Evolutionary conservation across 2,329 filamentous ascomycete species (phyloP), one percentile per base, ranked within the genome.

Genomic region (Bipolaris victoriae): DNA sequence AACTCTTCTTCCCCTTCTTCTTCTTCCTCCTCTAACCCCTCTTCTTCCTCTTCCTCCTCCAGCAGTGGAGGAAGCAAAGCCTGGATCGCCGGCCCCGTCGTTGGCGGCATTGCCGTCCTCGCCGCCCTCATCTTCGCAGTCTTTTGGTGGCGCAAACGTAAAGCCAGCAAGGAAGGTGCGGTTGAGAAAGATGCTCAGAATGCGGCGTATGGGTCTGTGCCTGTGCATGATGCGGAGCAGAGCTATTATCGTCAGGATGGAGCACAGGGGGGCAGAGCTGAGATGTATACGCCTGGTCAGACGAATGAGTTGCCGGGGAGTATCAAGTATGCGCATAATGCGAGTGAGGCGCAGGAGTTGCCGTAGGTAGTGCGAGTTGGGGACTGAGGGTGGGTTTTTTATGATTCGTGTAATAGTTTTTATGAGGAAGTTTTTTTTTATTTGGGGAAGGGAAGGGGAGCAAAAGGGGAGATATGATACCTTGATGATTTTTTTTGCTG

Each of bases 11-110:
- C 11, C 3, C 2, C 16, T 16, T 16, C 59, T 7, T 59, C 58
- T 1, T 55, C 44, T 15, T 48, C 37, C 20, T 15, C 45, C 35
- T 26, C 53, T 13, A 37, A 39, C 47, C 16, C 16, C 16, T 43
- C 43, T 3, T 6, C 24, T 3, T 5, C 10, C 3, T 1, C 16
- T 16, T 16, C 16, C 16, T 16, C 16, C 16, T 16, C 16, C 16
- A 16, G 16, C 16, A 16, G 16, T 16, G 16, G 16, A 16, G 16
- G 16, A 16, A 20, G 45, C 29, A 70, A 68, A 54, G 69, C 70
- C 10, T 72, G 70, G 70, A 69, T 72, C 31, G 70, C 70, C 1
- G 70, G 70, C 26, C 68, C 69, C 5, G 64, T 70, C 7, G 44
- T 71, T 40, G 70, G 70, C 24, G 60, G 60, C 39, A 41, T 71